These are phyloP conservation scores for Candida maltosa DNA, from an alignment of 805 yeast genomes.

Conservation along the genomic window DNA sequence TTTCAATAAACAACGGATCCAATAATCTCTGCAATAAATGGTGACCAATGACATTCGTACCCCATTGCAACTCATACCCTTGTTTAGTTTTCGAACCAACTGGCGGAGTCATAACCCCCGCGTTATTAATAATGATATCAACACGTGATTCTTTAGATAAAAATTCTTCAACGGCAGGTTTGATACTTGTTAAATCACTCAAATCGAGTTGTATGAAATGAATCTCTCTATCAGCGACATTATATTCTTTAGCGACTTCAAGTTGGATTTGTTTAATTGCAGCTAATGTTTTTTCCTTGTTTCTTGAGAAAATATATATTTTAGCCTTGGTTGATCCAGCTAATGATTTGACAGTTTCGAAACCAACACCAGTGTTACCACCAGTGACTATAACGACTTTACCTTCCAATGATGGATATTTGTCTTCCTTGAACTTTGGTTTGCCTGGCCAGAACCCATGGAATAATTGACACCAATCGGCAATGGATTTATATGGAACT, in stretches of 20 bases:
- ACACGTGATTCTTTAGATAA: slow-evolving; percentile 10
- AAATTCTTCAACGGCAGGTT: slow-evolving; percentile 30
- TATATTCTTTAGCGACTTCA: slow-evolving; percentile 16
- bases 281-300: slow-evolving; percentile 21
- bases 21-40: slow-evolving; percentile 9
- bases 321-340: slow-evolving; percentile 26
- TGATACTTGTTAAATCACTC: slow-evolving; percentile 40
- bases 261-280: slow-evolving; percentile 22
- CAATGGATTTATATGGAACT: slow-evolving; percentile 5
- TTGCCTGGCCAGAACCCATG: slow-evolving; percentile 10
- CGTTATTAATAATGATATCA: slow-evolving; percentile 21
- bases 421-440: slow-evolving; percentile 8
- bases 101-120: slow-evolving; percentile 28
- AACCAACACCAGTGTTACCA: slow-evolving; percentile 33
- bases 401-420: slow-evolving; percentile 30
- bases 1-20: slow-evolving; percentile 12
- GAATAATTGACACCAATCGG: slow-evolving; percentile 6
- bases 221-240: slow-evolving; percentile 8
- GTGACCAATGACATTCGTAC: slow-evolving; percentile 22
- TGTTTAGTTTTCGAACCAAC: slow-evolving; percentile 22
- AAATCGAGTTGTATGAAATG: slow-evolving; percentile 20
- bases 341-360: slow-evolving; percentile 27
- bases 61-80: slow-evolving; percentile 32
- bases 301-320: slow-evolving; percentile 35
- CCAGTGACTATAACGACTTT: slow-evolving; percentile 41